Conservation (phyloP, 768 basidiomycete species). For the Tricholoma saponaceum region DNA sequence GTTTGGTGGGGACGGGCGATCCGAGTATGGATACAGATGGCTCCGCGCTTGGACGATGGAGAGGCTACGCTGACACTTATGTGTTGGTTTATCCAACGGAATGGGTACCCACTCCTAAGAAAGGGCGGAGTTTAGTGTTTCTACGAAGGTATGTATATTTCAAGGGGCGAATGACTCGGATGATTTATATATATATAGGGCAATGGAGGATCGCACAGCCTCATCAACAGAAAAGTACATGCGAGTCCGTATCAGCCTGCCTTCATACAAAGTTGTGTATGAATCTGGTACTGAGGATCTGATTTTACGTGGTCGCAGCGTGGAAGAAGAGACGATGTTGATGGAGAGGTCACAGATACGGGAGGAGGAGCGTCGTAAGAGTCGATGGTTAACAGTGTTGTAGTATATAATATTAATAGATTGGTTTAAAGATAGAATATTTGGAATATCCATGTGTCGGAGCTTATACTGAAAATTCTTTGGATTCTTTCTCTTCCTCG, state of each 20-base stretch:
- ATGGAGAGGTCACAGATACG: slow-evolving; percentile 36
- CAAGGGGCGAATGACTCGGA: slow-evolving; percentile 19
- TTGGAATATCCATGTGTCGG: slow-evolving; percentile 11
- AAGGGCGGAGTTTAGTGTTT: slow-evolving; percentile 38
- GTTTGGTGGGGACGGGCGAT: slow-evolving; percentile 58
- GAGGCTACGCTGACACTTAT: slow-evolving; percentile 71
- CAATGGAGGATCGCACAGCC: slow-evolving; percentile 42
- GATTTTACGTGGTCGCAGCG: slow-evolving; percentile 35
- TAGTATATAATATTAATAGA: slow-evolving; percentile 4
- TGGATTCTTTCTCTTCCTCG: not conserved
- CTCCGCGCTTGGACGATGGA: slow-evolving; percentile 54
- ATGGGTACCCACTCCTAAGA: slow-evolving; percentile 49
- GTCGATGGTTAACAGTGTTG: slow-evolving; percentile 20
- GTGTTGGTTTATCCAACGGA: slow-evolving; percentile 69
- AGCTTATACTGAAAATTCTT: slow-evolving; percentile 8
- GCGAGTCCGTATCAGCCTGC: slow-evolving; percentile 51
- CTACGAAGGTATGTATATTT: slow-evolving; percentile 47
- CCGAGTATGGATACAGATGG: slow-evolving; percentile 59
- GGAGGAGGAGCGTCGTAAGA: slow-evolving; percentile 52
- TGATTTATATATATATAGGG: slow-evolving; percentile 46
- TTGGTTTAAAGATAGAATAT: slow-evolving; percentile 3
- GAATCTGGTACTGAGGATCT: slow-evolving; percentile 62
- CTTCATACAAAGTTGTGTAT: slow-evolving; percentile 68
- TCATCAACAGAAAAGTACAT: slow-evolving; percentile 32
- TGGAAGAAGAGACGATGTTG: slow-evolving; percentile 28